These are phyloP conservation scores for Mycena polygramma DNA, from an alignment of 768 basidiomycete species.

Conservation along the genomic window DNA sequence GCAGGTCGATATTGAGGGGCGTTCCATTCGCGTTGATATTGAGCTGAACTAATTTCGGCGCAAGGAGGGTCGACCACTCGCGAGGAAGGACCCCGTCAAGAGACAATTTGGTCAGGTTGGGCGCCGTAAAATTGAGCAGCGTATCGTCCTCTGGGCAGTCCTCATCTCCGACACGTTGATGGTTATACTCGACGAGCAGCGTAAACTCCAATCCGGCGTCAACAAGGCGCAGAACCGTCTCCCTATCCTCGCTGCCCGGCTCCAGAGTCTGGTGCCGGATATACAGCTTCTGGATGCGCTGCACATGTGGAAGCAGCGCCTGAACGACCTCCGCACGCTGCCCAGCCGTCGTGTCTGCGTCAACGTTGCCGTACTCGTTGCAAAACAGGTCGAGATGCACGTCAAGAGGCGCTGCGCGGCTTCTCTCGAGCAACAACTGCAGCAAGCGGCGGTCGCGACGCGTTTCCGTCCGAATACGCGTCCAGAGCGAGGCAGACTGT, in stretches of 20 bases:
- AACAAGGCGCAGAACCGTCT: conserved; percentile 7
- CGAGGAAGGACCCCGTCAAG: conserved; percentile 16
- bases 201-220: conserved; percentile 16
- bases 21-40: conserved; percentile 1
- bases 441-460: conserved; percentile 10
- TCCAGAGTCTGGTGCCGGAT: conserved; percentile 23
- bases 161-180: conserved; percentile 1
- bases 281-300: conserved; percentile 24
- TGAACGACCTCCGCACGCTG: conserved; percentile 21
- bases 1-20: background rate
- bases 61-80: conserved; percentile 15
- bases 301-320: conserved; percentile 12
- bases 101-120: conserved; percentile 6
- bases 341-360: conserved; percentile 14
- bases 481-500: conserved; percentile 21
- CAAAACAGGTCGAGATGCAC: conserved; percentile 14
- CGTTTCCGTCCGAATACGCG: conserved; percentile 14
- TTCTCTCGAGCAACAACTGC: conserved; percentile 18
- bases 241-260: conserved; percentile 12
- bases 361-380: conserved; percentile 14
- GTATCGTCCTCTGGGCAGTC: conserved; percentile 2
- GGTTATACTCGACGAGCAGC: conserved; percentile 17
- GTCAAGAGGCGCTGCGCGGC: conserved; percentile 10
- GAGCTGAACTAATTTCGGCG: conserved; percentile 10
- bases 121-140: conserved; percentile 17